These are phyloP conservation scores for Acanthamoeba triangularis DNA, from an alignment of 208 protist species.

Conservation along the genomic window DNA sequence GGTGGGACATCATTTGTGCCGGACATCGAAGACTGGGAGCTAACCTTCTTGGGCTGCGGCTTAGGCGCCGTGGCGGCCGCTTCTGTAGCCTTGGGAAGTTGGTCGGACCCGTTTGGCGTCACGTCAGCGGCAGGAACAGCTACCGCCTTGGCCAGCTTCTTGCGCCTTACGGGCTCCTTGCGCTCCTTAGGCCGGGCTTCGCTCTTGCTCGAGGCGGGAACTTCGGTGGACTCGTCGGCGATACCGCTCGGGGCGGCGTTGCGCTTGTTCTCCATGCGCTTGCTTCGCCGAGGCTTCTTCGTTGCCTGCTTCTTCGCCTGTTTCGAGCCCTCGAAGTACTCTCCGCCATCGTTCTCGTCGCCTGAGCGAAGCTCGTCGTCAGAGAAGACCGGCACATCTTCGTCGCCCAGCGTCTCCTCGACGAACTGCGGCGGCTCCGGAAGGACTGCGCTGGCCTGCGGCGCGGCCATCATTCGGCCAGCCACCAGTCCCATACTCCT, in stretches of 20 bases:
- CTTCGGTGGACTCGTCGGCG: neutral
- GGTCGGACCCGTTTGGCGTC: neutral
- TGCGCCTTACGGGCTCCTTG: neutral
- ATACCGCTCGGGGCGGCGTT: neutral
- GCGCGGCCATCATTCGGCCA: neutral
- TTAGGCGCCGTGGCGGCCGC: neutral
- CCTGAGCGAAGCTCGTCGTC: conserved; percentile 44
- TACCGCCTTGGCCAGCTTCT: neutral
- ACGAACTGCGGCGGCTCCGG: neutral
- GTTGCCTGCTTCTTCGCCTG: neutral
- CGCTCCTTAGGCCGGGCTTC: neutral
- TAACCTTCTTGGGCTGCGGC: neutral
- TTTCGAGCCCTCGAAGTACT: neutral
- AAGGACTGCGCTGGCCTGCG: neutral
- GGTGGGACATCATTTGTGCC: neutral
- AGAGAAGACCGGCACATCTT: neutral
- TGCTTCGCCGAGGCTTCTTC: conserved; percentile 21
- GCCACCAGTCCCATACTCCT: conserved; percentile 33
- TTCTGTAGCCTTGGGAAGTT: neutral
- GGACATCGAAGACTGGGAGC: neutral
- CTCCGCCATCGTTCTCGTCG: conserved; percentile 36
- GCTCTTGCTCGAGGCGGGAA: conserved; percentile 2
- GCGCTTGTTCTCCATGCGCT: conserved; percentile 48
- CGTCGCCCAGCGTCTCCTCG: conserved; percentile 19
- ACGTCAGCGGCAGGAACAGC: neutral